Conservation (phyloP, 768 basidiomycete species). For the Hericium rajendrae region DNA sequence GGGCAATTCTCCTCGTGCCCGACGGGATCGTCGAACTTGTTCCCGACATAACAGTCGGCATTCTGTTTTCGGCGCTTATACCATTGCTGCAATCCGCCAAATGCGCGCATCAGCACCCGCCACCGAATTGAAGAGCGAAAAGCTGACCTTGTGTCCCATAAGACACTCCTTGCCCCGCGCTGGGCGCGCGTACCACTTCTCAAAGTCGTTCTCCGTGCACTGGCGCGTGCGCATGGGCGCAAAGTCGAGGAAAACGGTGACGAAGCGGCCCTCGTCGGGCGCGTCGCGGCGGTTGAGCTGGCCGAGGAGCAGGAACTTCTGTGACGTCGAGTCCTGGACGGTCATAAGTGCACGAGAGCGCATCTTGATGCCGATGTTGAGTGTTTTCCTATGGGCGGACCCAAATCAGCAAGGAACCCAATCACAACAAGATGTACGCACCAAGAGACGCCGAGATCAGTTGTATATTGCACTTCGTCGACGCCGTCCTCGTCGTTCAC, state of each 20-base stretch:
- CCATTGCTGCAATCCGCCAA: constrained; percentile 67
- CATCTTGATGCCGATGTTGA: constrained; percentile 60
- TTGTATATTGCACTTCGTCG: constrained; percentile 64
- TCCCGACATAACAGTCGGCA: constrained; percentile 81
- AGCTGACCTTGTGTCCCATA: constrained; percentile 83
- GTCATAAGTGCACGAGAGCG: constrained; percentile 76
- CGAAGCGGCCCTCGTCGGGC: constrained; percentile 48
- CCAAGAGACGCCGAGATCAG: constrained; percentile 80
- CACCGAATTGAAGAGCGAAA: neutral
- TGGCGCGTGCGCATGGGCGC: constrained; percentile 53
- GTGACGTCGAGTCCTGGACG: constrained; percentile 90
- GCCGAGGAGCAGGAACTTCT: constrained; percentile 88
- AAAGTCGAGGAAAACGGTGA: constrained; percentile 79
- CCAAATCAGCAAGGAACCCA: neutral
- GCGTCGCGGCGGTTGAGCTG: constrained; percentile 57
- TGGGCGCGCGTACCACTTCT: constrained; percentile 78
- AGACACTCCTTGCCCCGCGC: constrained; percentile 63
- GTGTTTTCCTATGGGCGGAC: constrained; percentile 46
- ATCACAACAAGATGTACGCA: constrained; percentile 25
- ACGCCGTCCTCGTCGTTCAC: constrained; percentile 80
- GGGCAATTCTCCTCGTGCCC: constrained; percentile 74
- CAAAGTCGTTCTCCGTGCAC: constrained; percentile 66
- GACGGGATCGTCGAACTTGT: constrained; percentile 83
- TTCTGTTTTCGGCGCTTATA: constrained; percentile 76
- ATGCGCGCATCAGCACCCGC: neutral